Percentiles rank a stretch among this genome's conserved stretches.
Conservation (phyloP, 768 basidiomycete genomes). For the Postia placenta region DNA sequence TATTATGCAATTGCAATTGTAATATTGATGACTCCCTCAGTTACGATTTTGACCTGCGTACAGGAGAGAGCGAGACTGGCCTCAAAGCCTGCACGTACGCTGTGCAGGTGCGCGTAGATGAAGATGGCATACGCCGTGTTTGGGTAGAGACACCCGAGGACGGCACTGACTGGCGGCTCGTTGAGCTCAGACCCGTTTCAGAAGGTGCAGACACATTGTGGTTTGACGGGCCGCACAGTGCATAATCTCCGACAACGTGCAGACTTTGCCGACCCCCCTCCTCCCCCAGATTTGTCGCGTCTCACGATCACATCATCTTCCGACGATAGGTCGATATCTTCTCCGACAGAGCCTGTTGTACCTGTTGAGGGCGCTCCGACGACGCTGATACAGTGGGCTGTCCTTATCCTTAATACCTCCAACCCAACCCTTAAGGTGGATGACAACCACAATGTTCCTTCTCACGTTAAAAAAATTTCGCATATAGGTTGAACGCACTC, state of each 20-base stretch:
- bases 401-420: constrained; percentile 70
- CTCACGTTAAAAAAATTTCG: neutral
- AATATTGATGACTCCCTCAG: too few relatives aligned
- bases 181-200: constrained; percentile 66
- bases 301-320: constrained; percentile 14
- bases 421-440: constrained; percentile 58
- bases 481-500: constrained; percentile 56
- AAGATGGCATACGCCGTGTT: constrained; percentile 38
- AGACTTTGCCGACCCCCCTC: constrained; percentile 66
- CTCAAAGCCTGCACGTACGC: constrained; percentile 62
- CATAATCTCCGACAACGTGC: constrained; percentile 17
- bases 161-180: constrained; percentile 52
- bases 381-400: constrained; percentile 76
- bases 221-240: neutral
- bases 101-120: constrained; percentile 39
- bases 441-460: neutral
- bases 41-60: constrained; percentile 69
- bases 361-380: constrained; percentile 45
- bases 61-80: constrained; percentile 66
- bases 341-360: constrained; percentile 37
- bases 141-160: constrained; percentile 55
- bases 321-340: neutral
- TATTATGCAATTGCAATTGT: neutral
- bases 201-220: constrained; percentile 43
- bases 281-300: constrained; percentile 22